These are phyloP conservation scores for Fraxinus angustifolia DNA, from an alignment of 305 asterid genomes.

Conservation along the genomic window DNA sequence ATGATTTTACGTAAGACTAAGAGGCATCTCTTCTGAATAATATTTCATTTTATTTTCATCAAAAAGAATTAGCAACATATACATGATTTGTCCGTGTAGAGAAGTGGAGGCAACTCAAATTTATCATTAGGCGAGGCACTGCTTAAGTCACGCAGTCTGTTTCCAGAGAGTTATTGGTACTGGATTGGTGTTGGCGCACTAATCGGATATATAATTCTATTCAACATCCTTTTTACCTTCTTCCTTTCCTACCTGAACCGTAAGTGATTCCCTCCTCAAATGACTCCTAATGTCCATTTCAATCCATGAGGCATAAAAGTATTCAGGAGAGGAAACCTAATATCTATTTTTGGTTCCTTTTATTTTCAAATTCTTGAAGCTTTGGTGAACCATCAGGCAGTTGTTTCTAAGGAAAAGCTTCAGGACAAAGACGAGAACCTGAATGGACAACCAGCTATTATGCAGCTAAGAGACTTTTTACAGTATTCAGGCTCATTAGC, in stretches of 20 bases:
- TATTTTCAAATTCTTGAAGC: slow-evolving; percentile 44
- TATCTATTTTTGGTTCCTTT: slow-evolving; percentile 10
- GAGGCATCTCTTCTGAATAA: slow-evolving; percentile 5
- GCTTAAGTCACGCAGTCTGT: slow-evolving; percentile 76
- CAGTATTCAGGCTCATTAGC: slow-evolving; percentile 88
- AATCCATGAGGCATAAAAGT: slow-evolving; percentile 5
- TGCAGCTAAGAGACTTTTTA: slow-evolving; percentile 79
- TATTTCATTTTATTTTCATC: background rate
- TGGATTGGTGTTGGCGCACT: slow-evolving; percentile 94
- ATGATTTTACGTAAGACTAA: background rate
- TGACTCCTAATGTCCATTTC: slow-evolving; percentile 16
- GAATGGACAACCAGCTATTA: slow-evolving; percentile 65
- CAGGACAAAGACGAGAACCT: slow-evolving; percentile 52
- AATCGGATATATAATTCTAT: slow-evolving; percentile 74
- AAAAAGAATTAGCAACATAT: slow-evolving; percentile 21
- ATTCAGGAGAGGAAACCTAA: slow-evolving; percentile 7
- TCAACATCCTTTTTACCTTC: slow-evolving; percentile 77
- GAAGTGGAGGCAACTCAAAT: slow-evolving; percentile 46
- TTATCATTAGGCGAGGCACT: slow-evolving; percentile 70
- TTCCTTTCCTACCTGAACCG: slow-evolving; percentile 77
- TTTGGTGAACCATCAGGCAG: slow-evolving; percentile 78
- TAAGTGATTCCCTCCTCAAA: slow-evolving; percentile 41
- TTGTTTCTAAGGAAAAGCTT: slow-evolving; percentile 68
- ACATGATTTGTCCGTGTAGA: slow-evolving; percentile 48
- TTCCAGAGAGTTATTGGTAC: slow-evolving; percentile 85